A percentile compares a stretch with the other conserved stretches of the same genome.
Evolutionary conservation across 768 basidiomycete genomes (phyloP).

Genomic region (Asterophora parasitica): DNA sequence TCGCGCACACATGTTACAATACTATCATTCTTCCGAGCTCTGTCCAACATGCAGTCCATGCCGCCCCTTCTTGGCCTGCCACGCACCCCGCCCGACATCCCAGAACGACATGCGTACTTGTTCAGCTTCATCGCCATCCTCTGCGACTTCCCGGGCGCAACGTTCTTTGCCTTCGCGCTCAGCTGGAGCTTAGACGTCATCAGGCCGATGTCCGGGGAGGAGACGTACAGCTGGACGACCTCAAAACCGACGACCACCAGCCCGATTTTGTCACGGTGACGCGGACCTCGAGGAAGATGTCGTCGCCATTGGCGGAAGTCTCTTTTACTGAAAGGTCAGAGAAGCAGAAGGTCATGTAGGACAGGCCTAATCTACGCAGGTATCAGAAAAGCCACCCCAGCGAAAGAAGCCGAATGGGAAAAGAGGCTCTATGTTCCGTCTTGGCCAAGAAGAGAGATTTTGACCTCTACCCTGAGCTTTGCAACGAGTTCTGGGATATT

Average conservation of each 20-base stretch:
- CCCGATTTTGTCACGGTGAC: constrained; percentile 52
- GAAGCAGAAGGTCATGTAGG: constrained; percentile 67
- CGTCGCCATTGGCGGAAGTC: constrained; percentile 19
- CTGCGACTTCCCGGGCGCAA: constrained; percentile 41
- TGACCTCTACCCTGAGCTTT: constrained; percentile 56
- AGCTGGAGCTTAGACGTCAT: constrained; percentile 58
- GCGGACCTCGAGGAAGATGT: constrained; percentile 33
- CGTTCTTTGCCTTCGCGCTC: constrained; percentile 50
- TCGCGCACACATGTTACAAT: no score
- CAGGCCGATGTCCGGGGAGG: constrained; percentile 44
- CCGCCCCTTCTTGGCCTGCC: constrained; percentile 47
- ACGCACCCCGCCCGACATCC: constrained; percentile 40
- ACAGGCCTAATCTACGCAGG: constrained; percentile 56
- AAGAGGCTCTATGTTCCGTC: constrained; percentile 46
- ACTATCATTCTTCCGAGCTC: no score
- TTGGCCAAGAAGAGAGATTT: constrained; percentile 53
- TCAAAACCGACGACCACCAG: constrained; percentile 52
- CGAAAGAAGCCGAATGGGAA: constrained; percentile 59
- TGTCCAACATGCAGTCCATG: constrained; percentile 48
- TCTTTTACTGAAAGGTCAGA: constrained; percentile 39
- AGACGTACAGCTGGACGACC: constrained; percentile 63
- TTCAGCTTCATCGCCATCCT: constrained; percentile 46
- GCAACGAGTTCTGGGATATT: constrained; percentile 47
- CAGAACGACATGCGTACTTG: constrained; percentile 68
- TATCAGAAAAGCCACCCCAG: background rate